Evolutionary conservation across 1,139 yeast genomes (phyloP).

Genomic region (Oligophagozyma castellii): DNA sequence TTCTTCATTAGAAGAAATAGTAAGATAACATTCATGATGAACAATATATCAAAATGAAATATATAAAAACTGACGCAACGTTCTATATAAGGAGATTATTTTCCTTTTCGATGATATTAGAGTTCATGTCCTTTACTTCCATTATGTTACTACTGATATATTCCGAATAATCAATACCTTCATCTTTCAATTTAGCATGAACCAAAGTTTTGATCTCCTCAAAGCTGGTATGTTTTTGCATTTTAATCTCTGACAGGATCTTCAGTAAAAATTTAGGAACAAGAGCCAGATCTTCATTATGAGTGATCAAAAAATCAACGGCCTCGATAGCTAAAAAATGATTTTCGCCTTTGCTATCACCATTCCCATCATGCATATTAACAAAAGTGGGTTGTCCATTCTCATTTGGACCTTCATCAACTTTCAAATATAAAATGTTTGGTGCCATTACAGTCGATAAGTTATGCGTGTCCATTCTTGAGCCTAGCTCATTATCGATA

Average conservation of each 20-base stretch:
- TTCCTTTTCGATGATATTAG: no score
- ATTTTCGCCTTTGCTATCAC: slow-evolving; percentile 48
- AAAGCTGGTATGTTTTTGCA: slow-evolving; percentile 12
- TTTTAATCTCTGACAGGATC: slow-evolving; percentile 25
- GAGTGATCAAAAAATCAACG: slow-evolving; percentile 69
- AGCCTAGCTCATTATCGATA: slow-evolving; percentile 73
- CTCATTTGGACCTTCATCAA: slow-evolving; percentile 20
- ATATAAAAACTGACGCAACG: no score
- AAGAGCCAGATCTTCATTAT: slow-evolving; percentile 66
- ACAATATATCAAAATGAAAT: no score
- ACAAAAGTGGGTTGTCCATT: no score
- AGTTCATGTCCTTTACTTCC: no score
- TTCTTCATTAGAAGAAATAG: no score
- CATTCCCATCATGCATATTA: slow-evolving; percentile 21
- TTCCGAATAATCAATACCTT: slow-evolving; percentile 8
- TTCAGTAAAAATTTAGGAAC: slow-evolving; percentile 48
- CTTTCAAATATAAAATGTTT: slow-evolving; percentile 52
- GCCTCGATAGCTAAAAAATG: slow-evolving; percentile 88
- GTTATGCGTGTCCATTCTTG: slow-evolving; percentile 94
- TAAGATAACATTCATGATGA: no score
- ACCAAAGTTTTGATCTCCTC: slow-evolving; percentile 12
- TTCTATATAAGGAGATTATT: no score
- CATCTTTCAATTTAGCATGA: slow-evolving; percentile 6
- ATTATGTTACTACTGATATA: slow-evolving; percentile 5
- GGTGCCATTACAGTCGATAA: slow-evolving; percentile 94